Conservation (phyloP, 2,329 filamentous ascomycete genomes). For the Hypoxylon sp. region DNA sequence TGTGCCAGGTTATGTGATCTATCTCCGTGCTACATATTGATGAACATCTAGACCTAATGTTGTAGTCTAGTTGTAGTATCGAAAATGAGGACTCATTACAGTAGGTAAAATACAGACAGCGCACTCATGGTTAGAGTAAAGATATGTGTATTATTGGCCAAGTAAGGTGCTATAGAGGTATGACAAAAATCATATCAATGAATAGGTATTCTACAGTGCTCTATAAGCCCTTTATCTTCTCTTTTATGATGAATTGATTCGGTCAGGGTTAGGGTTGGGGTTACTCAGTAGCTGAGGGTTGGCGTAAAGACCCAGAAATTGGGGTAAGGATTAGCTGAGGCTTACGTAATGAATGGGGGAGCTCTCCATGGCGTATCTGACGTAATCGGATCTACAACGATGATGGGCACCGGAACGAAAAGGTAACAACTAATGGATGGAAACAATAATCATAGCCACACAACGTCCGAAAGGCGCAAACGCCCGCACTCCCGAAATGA, state of each 20-base stretch:
- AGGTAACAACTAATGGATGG: conserved; percentile 6
- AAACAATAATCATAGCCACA: not conserved
- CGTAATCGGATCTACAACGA: not conserved
- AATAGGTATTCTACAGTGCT: not conserved
- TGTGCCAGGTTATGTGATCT: not conserved
- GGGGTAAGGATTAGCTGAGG: not conserved
- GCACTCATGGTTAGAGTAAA: not conserved
- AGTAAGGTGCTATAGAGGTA: not conserved
- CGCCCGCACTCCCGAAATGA: conserved; percentile 28
- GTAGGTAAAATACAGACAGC: not conserved
- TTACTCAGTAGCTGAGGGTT: not conserved
- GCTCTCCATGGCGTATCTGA: conserved; percentile 18
- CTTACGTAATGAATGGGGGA: conserved; percentile 12
- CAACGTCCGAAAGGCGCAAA: conserved; percentile 28
- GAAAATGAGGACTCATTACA: not conserved
- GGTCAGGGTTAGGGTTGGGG: not conserved
- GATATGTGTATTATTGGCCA: not conserved
- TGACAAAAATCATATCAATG: not conserved
- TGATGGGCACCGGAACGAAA: not conserved
- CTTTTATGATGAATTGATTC: not conserved
- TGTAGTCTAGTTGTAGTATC: not conserved
- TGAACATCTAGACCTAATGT: conserved; percentile 5
- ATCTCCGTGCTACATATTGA: not conserved
- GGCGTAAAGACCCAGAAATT: too few species aligned
- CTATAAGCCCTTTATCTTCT: too few species aligned